Percentiles rank a stretch among this genome's conserved stretches.
These are phyloP conservation scores for Populus davidiana DNA, from an alignment of 345 rosid species.

Conservation along the genomic window DNA sequence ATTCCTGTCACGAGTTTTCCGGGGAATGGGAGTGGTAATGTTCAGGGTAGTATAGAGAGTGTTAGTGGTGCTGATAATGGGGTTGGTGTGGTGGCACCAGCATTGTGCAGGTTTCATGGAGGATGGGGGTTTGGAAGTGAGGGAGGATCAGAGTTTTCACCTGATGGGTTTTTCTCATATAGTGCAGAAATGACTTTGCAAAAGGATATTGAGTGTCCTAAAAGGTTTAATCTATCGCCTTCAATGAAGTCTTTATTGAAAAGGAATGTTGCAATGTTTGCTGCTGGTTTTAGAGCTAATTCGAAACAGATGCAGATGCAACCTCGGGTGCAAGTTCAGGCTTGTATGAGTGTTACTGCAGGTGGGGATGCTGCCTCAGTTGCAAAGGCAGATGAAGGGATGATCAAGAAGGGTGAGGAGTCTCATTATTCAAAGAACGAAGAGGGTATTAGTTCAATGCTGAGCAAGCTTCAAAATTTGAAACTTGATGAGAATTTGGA, in stretches of 20 bases:
- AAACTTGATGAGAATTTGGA: constrained; percentile 75
- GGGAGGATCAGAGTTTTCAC: constrained; percentile 50
- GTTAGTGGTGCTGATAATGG: constrained; percentile 35
- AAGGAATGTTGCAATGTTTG: constrained; percentile 85
- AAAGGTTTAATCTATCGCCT: constrained; percentile 80
- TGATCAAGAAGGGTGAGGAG: constrained; percentile 45
- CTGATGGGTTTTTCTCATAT: constrained; percentile 46
- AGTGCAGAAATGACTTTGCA: constrained; percentile 45
- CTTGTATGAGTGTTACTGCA: constrained; percentile 35
- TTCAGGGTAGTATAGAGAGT: constrained; percentile 35
- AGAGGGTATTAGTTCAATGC: constrained; percentile 52
- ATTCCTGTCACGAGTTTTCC: constrained; percentile 39
- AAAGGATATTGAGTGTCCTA: constrained; percentile 80
- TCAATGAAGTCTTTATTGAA: constrained; percentile 76
- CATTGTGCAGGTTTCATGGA: constrained; percentile 72
- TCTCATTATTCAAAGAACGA: constrained; percentile 38
- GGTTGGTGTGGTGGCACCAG: constrained; percentile 49
- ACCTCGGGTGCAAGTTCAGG: constrained; percentile 36
- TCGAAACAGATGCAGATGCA: constrained; percentile 46
- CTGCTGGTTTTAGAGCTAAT: constrained; percentile 79
- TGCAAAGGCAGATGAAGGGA: constrained; percentile 26
- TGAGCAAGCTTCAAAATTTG: constrained; percentile 71
- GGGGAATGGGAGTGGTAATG: constrained; percentile 21
- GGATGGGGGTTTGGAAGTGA: constrained; percentile 82
- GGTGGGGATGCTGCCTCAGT: constrained; percentile 28